A percentile compares a stretch with the other conserved stretches of the same genome.
Evolutionary conservation across 2,329 filamentous ascomycete genomes (phyloP).

Genomic region (Tolypocladium endophyticum): DNA sequence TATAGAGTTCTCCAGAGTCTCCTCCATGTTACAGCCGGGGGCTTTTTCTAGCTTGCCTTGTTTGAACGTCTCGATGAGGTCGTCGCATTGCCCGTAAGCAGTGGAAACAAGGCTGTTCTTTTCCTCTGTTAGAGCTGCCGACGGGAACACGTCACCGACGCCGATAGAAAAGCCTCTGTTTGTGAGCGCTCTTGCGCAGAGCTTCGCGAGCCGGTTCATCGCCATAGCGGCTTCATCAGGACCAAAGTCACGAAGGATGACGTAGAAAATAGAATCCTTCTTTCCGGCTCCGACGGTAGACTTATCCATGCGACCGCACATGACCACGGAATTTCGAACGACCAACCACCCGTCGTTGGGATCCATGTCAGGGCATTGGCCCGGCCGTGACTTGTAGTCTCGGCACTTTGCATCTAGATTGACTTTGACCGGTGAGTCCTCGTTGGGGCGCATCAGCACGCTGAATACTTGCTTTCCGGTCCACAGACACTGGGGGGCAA

Average conservation of each 20-base stretch:
- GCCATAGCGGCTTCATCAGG: conserved; percentile 77
- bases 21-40: conserved; percentile 80
- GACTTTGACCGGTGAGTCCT: conserved; percentile 67
- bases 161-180: conserved; percentile 95
- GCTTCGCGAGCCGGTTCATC: conserved; percentile 88
- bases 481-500: conserved; percentile 83
- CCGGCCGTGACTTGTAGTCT: conserved; percentile 57
- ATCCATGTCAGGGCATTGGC: conserved; percentile 58
- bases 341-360: conserved; percentile 85
- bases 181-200: conserved; percentile 79
- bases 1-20: conserved; percentile 82
- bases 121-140: conserved; percentile 54
- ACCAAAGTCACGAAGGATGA: conserved; percentile 90
- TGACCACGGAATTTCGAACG: conserved; percentile 90
- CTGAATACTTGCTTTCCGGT: conserved; percentile 97
- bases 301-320: conserved; percentile 98
- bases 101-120: conserved; percentile 68
- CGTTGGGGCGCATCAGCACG: conserved; percentile 81
- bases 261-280: conserved; percentile 95
- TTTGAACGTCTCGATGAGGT: conserved; percentile 74
- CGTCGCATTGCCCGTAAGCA: conserved; percentile 73
- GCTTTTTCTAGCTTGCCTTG: conserved; percentile 73
- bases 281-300: conserved; percentile 93
- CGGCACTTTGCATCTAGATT: conserved; percentile 91
- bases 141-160: conserved; percentile 87